Conservation (phyloP, 2,329 filamentous ascomycete genomes). For the Emergomyces orientalis region DNA sequence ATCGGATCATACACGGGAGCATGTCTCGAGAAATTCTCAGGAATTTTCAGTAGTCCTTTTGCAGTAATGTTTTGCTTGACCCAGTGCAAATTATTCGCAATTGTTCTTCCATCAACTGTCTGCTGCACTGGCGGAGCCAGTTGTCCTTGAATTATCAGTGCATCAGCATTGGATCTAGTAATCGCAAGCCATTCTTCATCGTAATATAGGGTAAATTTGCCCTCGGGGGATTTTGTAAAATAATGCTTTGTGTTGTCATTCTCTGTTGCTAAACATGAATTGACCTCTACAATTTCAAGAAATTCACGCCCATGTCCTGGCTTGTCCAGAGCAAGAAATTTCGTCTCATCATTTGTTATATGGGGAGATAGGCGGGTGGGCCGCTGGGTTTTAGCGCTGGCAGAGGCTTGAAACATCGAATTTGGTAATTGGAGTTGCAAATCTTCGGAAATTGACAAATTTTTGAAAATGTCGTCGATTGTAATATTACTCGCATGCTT, state of each 20-base stretch:
- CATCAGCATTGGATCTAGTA: conserved; percentile 63
- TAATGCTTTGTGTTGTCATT: conserved; percentile 32
- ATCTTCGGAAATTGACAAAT: neutral
- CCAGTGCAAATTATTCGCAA: conserved; percentile 45
- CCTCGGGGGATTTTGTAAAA: conserved; percentile 16
- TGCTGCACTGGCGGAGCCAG: conserved; percentile 51
- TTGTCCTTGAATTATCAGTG: conserved; percentile 44
- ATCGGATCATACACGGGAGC: conserved; percentile 44
- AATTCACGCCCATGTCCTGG: conserved; percentile 59
- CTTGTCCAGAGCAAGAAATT: conserved; percentile 87
- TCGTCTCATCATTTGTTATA: conserved; percentile 68
- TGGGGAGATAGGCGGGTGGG: conserved; percentile 57
- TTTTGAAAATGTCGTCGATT: conserved; percentile 1
- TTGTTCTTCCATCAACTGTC: conserved; percentile 28
- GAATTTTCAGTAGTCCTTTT: conserved; percentile 54
- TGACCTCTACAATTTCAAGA: conserved; percentile 63
- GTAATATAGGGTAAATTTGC: conserved; percentile 46
- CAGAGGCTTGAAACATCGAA: neutral
- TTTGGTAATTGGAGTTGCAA: neutral
- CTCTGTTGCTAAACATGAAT: conserved; percentile 10
- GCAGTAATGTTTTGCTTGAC: conserved; percentile 63
- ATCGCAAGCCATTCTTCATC: conserved; percentile 95
- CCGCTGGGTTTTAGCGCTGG: conserved; percentile 22
- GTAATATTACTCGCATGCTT: conserved; percentile 28
- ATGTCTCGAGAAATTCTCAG: conserved; percentile 58